phyloP scores from a whole-genome alignment of 371 early-diverging fungal species.

The Sporodiniella umbellata region DNA sequence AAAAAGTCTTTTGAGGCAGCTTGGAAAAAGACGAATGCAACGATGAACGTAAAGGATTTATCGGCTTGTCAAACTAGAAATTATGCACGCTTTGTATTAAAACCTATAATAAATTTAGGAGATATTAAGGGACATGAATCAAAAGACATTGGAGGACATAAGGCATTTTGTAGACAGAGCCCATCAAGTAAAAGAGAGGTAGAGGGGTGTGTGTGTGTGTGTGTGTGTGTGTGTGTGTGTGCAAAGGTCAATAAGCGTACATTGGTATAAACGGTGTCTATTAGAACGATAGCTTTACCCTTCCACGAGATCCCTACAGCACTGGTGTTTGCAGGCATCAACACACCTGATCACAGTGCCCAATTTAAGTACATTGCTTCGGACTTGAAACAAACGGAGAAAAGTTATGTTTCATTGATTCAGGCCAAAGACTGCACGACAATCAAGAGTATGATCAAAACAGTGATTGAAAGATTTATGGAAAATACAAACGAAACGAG shows the following conservation, averaged over 20 bases:
- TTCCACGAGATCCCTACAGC: conserved; percentile 67
- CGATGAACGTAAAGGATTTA: conserved; percentile 36
- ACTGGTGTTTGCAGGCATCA: conserved; percentile 64
- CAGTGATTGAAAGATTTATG: conserved; percentile 63
- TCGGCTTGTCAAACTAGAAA: not conserved
- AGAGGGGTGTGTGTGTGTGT: too few species aligned
- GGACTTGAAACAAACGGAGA: conserved; percentile 28
- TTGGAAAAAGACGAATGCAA: conserved; percentile 35
- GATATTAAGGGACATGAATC: conserved; percentile 53
- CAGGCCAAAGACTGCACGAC: conserved; percentile 64
- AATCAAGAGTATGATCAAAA: conserved; percentile 51
- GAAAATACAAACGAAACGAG: conserved; percentile 6
- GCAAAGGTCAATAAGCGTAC: too few species aligned
- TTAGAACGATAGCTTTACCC: conserved; percentile 33
- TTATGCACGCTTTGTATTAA: not conserved
- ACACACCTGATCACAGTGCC: conserved; percentile 42
- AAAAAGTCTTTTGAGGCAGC: conserved; percentile 29
- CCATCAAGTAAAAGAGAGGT: conserved; percentile 24
- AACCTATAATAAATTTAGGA: conserved; percentile 25
- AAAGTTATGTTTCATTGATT: conserved; percentile 58
- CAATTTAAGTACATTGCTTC: conserved; percentile 48
- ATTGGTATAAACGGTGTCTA: too few species aligned
- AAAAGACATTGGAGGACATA: conserved; percentile 33
- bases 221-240: too few species aligned
- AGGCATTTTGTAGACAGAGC: conserved; percentile 47